Percentiles rank a stretch among this genome's conserved stretches.
phyloP scores from a whole-genome alignment of 1,284 basidiomycete genomes.

The Cryptococcus maquisensis region DNA sequence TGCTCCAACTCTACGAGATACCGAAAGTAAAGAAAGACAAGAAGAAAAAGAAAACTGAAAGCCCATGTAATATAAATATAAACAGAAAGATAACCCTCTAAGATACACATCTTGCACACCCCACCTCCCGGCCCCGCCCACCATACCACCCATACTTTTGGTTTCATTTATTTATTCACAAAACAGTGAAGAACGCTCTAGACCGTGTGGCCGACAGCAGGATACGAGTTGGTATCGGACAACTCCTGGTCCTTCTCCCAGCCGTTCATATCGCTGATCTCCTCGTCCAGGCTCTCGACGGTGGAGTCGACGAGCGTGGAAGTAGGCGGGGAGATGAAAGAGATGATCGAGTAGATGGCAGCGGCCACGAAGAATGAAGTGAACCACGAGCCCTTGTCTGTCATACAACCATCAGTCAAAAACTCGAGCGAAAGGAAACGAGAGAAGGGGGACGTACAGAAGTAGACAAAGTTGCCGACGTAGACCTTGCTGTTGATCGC shows the following conservation, averaged over 20 bases:
- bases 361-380: slow-evolving; percentile 34
- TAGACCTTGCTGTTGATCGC: slow-evolving; percentile 34
- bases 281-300: slow-evolving; percentile 36
- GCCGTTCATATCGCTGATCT: slow-evolving; percentile 10
- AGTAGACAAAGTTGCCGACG: slow-evolving; percentile 40
- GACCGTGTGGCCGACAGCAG: not conserved
- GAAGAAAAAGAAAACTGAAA: too few species aligned
- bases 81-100: too few species aligned
- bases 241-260: slow-evolving; percentile 17
- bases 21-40: too few species aligned
- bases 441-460: slow-evolving; percentile 22
- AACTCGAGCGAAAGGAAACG: not conserved
- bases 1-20: too few species aligned
- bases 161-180: too few species aligned
- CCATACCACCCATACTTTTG: too few species aligned
- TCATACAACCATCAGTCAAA: not conserved
- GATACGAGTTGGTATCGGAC: not conserved
- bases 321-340: slow-evolving; percentile 27
- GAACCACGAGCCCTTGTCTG: slow-evolving; percentile 38
- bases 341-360: slow-evolving; percentile 26
- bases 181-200: too few species aligned
- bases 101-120: too few species aligned
- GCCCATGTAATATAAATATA: too few species aligned
- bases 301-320: slow-evolving; percentile 29
- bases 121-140: too few species aligned